Evolutionary conservation across 352 stramenopile genomes (phyloP).

Genomic region (Phytophthora podocarpi): DNA sequence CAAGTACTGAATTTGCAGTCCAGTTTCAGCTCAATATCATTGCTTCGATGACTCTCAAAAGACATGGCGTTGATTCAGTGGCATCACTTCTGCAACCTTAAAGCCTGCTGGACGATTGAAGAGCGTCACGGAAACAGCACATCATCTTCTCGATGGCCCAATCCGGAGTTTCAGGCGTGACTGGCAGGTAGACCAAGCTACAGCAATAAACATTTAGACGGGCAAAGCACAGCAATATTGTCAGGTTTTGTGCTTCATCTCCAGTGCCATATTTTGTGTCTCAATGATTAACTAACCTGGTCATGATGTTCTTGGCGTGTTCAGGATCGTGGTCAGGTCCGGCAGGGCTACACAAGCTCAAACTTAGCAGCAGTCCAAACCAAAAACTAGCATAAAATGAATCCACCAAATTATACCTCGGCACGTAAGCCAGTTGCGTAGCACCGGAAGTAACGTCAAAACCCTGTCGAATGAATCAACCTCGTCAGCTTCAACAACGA

Average conservation of each 20-base stretch:
- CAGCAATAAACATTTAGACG: neutral
- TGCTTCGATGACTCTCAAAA: too few relatives aligned
- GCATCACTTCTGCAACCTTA: conserved; percentile 15
- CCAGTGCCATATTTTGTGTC: neutral
- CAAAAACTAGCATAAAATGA: neutral
- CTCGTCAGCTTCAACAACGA: neutral
- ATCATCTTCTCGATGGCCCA: conserved; percentile 86
- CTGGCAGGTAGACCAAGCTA: conserved; percentile 79
- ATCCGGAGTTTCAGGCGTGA: conserved; percentile 76
- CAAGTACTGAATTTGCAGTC: conserved; percentile 1
- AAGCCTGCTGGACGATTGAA: conserved; percentile 43
- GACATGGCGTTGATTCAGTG: neutral
- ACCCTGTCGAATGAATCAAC: conserved; percentile 37
- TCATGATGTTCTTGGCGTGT: conserved; percentile 78
- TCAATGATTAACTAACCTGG: conserved; percentile 43
- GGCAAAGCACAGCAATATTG: neutral
- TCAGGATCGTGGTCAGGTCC: conserved; percentile 57
- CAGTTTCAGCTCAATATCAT: neutral
- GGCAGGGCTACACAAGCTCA: conserved; percentile 37
- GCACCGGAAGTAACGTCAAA: conserved; percentile 84
- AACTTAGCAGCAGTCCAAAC: neutral
- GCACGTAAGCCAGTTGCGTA: conserved; percentile 73
- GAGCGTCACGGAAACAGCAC: conserved; percentile 54
- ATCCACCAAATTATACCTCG: conserved; percentile 44
- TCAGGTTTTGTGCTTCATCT: conserved; percentile 7